Conservation (phyloP, 768 basidiomycete genomes). For the Nidula microcarpa region DNA sequence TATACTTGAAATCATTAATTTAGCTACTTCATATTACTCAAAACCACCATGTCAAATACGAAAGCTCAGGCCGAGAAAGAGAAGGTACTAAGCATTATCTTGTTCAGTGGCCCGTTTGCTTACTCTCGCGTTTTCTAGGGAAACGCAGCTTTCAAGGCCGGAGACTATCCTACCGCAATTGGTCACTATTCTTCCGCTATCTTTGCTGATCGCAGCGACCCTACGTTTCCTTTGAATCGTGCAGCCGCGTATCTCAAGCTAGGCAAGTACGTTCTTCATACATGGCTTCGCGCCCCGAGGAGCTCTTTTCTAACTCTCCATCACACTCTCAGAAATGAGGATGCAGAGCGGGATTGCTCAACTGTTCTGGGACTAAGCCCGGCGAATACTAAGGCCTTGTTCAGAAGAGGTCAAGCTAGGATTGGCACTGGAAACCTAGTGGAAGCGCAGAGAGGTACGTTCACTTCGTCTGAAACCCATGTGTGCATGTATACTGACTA, state of each 20-base stretch:
- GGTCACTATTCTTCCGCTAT: constrained; percentile 86
- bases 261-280: constrained; percentile 73
- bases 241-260: constrained; percentile 92
- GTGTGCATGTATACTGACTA: background rate
- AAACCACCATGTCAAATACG: background rate
- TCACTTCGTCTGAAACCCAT: background rate
- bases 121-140: constrained; percentile 49
- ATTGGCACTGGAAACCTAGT: constrained; percentile 46
- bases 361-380: constrained; percentile 52
- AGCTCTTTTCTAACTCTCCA: constrained; percentile 7
- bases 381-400: constrained; percentile 76
- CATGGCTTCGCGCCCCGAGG: background rate
- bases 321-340: constrained; percentile 52
- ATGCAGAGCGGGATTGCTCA: constrained; percentile 80
- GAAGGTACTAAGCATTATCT: constrained; percentile 18
- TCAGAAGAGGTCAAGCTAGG: constrained; percentile 74
- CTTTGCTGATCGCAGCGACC: constrained; percentile 63
- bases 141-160: constrained; percentile 80
- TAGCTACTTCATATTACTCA: background rate
- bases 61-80: constrained; percentile 33
- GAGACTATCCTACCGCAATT: constrained; percentile 73
- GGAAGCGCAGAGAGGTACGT: constrained; percentile 63
- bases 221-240: constrained; percentile 83
- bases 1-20: background rate
- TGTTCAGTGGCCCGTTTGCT: background rate